phyloP scores from a whole-genome alignment of 495 filamentous ascomycete genomes.

The Podospora bellae-mahoneyi region DNA sequence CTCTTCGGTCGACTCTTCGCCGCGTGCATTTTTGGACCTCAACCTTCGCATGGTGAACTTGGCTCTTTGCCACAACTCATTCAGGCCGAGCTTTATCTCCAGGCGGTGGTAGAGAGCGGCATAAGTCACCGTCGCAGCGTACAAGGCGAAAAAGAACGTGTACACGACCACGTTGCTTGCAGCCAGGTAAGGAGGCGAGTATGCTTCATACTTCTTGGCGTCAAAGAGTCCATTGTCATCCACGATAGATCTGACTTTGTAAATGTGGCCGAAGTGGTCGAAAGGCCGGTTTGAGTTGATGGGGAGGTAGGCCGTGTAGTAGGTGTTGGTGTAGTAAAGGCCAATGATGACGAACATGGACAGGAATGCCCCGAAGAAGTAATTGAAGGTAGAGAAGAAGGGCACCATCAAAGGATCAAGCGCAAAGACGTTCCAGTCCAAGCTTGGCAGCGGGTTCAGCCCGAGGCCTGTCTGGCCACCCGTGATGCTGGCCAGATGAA shows the following conservation, averaged over 20 bases:
- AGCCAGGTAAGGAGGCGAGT: constrained; percentile 42
- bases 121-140: constrained; percentile 39
- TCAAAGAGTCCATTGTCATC: constrained; percentile 40
- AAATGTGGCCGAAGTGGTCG: constrained; percentile 37
- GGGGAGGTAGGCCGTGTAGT: constrained; percentile 39
- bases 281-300: constrained; percentile 41
- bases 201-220: constrained; percentile 33
- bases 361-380: constrained; percentile 33
- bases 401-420: constrained; percentile 43
- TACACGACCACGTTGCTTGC: constrained; percentile 37
- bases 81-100: constrained; percentile 40
- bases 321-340: constrained; percentile 41
- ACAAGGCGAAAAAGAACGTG: constrained; percentile 42
- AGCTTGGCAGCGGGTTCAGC: constrained; percentile 40
- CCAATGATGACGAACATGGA: constrained; percentile 32
- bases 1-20: constrained; percentile 20
- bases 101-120: constrained; percentile 39
- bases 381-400: constrained; percentile 45
- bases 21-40: constrained; percentile 10
- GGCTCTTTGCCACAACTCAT: constrained; percentile 29
- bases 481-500: constrained; percentile 30
- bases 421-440: constrained; percentile 43
- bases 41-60: constrained; percentile 16
- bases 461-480: constrained; percentile 37
- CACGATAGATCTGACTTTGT: constrained; percentile 38